Evolutionary conservation across 768 basidiomycete genomes (phyloP), one percentile per base, ranked within the genome.

Genomic region (Suillus tomentosus): DNA sequence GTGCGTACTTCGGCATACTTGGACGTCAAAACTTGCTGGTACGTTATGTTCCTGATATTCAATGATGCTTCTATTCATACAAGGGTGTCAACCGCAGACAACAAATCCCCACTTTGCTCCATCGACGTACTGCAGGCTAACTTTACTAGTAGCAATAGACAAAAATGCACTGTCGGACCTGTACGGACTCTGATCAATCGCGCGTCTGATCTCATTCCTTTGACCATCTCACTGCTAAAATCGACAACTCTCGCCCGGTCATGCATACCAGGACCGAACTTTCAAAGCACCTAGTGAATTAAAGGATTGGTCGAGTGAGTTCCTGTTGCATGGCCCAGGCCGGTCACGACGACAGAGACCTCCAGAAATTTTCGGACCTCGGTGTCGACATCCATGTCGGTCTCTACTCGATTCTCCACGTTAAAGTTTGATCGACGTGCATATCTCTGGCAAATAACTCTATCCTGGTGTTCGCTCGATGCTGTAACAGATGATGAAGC

Each of bases 1-100:
- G 36, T 0, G 60, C 67, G 15, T 67, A 68, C 31, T 43, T 45
- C 27, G 27, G 43, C 43, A 42, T 42, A 43, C 17, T 31, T 31
- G 27, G 27, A 31, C 27, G 27, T n/a, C 27, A 31, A 31, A 31
- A 31, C 27, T 19, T 43, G 8, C 43, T 43, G 9, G 43, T 43
- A 17, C 17, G 42, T 42, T 43, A 17, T 17, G 19, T 43, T 43
- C 45, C n/a, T 22, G 45, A 13, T n/a, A 47, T 47, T 22, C n/a
- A n/a, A n/a, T 42, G 2, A 6, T 42, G 15, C 40, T 42, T 42
- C 7, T 6, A 17, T 47, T n/a, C 45, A 47, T 22, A 6, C 7
- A 3, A 43, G 17, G 22, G 6, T 48, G 45, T 11, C 45, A 31
- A 31, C 27, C 3, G 27, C 27, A 31, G 27, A 31, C 27, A 2